Conservation (phyloP, 768 basidiomycete species). For the Scleroderma citrinum region DNA sequence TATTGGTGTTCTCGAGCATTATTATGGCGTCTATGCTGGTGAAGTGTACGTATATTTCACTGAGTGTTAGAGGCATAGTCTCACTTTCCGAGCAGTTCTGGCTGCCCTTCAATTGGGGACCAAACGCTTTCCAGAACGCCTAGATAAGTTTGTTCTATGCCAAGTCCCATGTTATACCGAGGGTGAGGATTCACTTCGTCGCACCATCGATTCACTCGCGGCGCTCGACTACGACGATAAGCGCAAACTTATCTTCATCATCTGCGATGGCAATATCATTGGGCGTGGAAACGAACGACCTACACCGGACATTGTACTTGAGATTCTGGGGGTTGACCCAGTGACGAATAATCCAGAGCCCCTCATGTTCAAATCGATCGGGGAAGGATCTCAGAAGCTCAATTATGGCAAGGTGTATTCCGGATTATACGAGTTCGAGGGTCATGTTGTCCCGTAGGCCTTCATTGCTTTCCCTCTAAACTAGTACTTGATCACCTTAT, state of each 20-base stretch:
- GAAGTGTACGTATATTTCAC: slow-evolving; percentile 45
- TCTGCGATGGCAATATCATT: slow-evolving; percentile 69
- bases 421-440: slow-evolving; percentile 64
- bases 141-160: slow-evolving; percentile 66
- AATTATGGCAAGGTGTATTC: slow-evolving; percentile 71
- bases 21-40: slow-evolving; percentile 50
- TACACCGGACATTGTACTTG: slow-evolving; percentile 61
- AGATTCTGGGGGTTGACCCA: slow-evolving; percentile 63
- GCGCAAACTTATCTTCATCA: slow-evolving; percentile 58
- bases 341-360: slow-evolving; percentile 58
- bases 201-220: slow-evolving; percentile 64
- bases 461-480: not conserved
- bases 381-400: slow-evolving; percentile 59
- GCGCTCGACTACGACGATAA: slow-evolving; percentile 65
- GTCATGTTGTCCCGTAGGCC: slow-evolving; percentile 61
- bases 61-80: slow-evolving; percentile 1
- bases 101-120: slow-evolving; percentile 56
- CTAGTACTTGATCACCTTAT: not conserved
- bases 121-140: slow-evolving; percentile 57
- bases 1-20: slow-evolving; percentile 49
- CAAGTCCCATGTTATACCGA: slow-evolving; percentile 70
- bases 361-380: slow-evolving; percentile 61
- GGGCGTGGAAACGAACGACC: slow-evolving; percentile 63
- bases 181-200: slow-evolving; percentile 62
- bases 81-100: slow-evolving; percentile 39